Base-by-base conservation (phyloP, 2,329 filamentous ascomycete genomes). In the Metarhizium brunneum region DNA sequence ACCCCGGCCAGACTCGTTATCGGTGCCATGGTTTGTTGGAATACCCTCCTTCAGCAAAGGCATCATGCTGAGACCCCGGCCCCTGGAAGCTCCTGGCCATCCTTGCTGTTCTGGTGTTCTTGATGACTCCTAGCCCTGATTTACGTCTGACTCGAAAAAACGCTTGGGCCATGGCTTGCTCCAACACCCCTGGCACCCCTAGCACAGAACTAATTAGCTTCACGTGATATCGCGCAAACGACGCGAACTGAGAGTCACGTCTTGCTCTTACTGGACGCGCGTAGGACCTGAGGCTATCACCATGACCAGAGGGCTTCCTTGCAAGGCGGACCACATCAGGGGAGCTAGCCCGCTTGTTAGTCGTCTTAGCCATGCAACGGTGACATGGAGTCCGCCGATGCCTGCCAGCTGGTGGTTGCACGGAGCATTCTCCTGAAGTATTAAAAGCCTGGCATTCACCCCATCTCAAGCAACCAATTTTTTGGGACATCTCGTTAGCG, bases 281-380 rank as follows among this genome's bases (percentile, higher is more conserved):
- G 60, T 59, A 55, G 51, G 50, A 47, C 45, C 54, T 50, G 52
- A 54, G 52, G 54, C 43, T 51, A 56, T 56, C 50, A 20, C 30
- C 48, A 50, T 18, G 47, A 16, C 10, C n/a, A 40, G 14, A 20
- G 16, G 14, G 2, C 45, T 48, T 48, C 45, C 45, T 48, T 48
- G 45, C 20, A 48, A 48, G 20, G n/a, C 20, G 45, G 18, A 18
- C 45, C 45, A 48, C 45, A 30, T 30, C 20, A 6, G 16, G 42
- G 42, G n/a, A 18, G 6, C 18, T 20, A 20, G 45, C 20, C 45
- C 30, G 45, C 20, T 48, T 11, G 20, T 6, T 30, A 30, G 45
- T n/a, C 13, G 45, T 14, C 25, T 30, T 4, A 30, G 45, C 45
- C 45, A 48, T 48, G 45, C 30, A 30, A 48, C 25, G 4, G 45